Evolutionary conservation across 805 yeast genomes (phyloP).

Genomic region (Saccharomycopsis babjevae): DNA sequence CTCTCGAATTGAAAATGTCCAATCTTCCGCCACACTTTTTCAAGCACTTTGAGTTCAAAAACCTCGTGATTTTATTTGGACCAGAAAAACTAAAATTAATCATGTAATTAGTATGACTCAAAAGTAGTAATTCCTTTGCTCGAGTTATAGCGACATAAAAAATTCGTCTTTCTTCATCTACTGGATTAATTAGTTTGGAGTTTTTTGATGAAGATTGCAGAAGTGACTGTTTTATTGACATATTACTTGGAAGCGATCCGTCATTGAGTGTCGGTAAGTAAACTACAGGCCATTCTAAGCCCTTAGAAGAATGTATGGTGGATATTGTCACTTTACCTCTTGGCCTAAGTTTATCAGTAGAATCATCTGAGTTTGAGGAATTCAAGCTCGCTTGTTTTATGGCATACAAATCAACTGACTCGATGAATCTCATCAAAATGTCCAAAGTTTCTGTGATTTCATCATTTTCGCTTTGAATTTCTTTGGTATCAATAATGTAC

Average conservation of each 20-base stretch:
- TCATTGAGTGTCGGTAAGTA: slow-evolving; percentile 67
- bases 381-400: slow-evolving; percentile 11
- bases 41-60: not conserved
- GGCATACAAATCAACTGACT: slow-evolving; percentile 29
- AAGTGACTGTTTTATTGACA: slow-evolving; percentile 17
- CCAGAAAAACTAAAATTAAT: not conserved
- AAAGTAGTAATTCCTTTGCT: slow-evolving; percentile 45
- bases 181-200: slow-evolving; percentile 13
- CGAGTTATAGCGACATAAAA: slow-evolving; percentile 85
- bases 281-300: slow-evolving; percentile 92
- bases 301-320: slow-evolving; percentile 89
- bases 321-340: slow-evolving; percentile 43
- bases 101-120: not conserved
- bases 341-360: not conserved
- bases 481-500: not conserved
- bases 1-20: not conserved
- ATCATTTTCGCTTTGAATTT: not conserved
- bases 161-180: slow-evolving; percentile 74
- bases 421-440: slow-evolving; percentile 25
- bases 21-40: not conserved
- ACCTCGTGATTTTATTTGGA: not conserved
- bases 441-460: slow-evolving; percentile 3
- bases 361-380: not conserved
- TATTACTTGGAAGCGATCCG: slow-evolving; percentile 51
- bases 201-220: not conserved